phyloP scores from a whole-genome alignment of 2,329 filamentous ascomycete species.

The Penicillium vulpinum region DNA sequence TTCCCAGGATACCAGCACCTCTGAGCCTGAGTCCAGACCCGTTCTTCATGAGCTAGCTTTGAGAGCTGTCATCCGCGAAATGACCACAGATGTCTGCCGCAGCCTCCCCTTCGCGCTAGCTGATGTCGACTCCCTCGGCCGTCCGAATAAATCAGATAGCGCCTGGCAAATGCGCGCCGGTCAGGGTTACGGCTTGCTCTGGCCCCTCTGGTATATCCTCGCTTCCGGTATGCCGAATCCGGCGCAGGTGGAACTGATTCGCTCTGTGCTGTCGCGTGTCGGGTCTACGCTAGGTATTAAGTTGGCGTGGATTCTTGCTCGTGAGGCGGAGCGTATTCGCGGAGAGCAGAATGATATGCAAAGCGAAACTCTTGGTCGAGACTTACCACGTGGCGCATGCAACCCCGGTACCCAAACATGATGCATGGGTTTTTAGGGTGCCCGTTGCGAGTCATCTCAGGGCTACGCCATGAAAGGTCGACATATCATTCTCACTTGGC shows the following conservation, averaged over 20 bases:
- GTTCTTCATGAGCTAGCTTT: slow-evolving; percentile 14
- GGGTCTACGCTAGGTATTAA: slow-evolving; percentile 38
- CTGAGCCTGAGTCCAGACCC: neutral
- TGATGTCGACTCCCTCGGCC: slow-evolving; percentile 35
- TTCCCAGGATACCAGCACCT: neutral
- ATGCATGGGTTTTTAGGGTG: neutral
- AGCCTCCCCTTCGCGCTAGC: slow-evolving; percentile 37
- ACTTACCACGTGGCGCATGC: neutral
- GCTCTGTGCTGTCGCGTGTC: slow-evolving; percentile 27
- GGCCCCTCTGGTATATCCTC: slow-evolving; percentile 41
- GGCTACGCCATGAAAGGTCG: neutral
- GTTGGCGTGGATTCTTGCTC: slow-evolving; percentile 33
- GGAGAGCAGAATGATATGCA: neutral
- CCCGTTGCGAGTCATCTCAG: neutral
- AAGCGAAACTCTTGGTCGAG: neutral
- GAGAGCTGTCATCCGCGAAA: slow-evolving; percentile 29
- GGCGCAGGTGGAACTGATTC: slow-evolving; percentile 31
- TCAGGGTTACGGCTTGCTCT: slow-evolving; percentile 36
- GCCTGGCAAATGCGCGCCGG: slow-evolving; percentile 31
- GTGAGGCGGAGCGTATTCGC: slow-evolving; percentile 15
- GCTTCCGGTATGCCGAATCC: slow-evolving; percentile 36
- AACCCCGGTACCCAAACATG: neutral
- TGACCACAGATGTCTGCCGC: slow-evolving; percentile 37
- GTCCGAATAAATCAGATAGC: slow-evolving; percentile 17
- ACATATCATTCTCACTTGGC: neutral